phyloP scores from a whole-genome alignment of 352 stramenopile genomes.

The Achlya hypogyna region DNA sequence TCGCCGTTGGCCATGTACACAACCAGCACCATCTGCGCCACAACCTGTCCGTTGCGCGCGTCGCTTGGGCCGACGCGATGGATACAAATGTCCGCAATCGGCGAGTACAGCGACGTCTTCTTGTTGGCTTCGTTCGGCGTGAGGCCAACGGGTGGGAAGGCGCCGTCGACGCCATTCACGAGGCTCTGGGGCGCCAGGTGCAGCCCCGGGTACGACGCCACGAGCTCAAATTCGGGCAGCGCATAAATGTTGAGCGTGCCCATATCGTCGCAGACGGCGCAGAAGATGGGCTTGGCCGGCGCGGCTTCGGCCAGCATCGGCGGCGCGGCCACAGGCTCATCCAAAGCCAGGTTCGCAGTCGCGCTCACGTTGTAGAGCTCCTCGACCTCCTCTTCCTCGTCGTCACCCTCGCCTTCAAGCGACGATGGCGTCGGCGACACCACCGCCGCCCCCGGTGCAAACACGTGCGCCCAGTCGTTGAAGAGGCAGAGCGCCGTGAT shows the following conservation, averaged over 20 bases:
- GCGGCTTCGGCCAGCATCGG: not conserved
- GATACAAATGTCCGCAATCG: conserved; percentile 73
- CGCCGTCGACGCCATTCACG: conserved; percentile 61
- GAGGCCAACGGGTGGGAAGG: conserved; percentile 45
- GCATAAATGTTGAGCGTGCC: conserved; percentile 76
- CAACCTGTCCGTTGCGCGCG: conserved; percentile 54
- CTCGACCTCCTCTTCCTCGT: conserved; percentile 1
- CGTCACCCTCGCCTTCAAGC: not conserved
- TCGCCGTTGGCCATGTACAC: conserved; percentile 81
- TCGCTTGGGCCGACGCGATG: conserved; percentile 71
- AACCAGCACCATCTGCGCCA: conserved; percentile 70
- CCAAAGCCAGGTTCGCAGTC: no score
- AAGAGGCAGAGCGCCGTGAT: conserved; percentile 74
- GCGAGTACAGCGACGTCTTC: conserved; percentile 76
- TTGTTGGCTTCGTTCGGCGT: conserved; percentile 69
- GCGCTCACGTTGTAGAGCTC: not conserved
- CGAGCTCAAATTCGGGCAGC: conserved; percentile 72
- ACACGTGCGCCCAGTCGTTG: conserved; percentile 79
- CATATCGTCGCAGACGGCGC: conserved; percentile 70
- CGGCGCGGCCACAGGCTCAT: not conserved
- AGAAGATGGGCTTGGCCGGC: conserved; percentile 27
- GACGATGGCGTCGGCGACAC: not conserved
- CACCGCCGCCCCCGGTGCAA: conserved; percentile 11
- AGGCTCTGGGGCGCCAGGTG: conserved; percentile 71
- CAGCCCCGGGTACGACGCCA: conserved; percentile 70